Conservation (phyloP, 257 asterid species). For the Solanum habrochaites region DNA sequence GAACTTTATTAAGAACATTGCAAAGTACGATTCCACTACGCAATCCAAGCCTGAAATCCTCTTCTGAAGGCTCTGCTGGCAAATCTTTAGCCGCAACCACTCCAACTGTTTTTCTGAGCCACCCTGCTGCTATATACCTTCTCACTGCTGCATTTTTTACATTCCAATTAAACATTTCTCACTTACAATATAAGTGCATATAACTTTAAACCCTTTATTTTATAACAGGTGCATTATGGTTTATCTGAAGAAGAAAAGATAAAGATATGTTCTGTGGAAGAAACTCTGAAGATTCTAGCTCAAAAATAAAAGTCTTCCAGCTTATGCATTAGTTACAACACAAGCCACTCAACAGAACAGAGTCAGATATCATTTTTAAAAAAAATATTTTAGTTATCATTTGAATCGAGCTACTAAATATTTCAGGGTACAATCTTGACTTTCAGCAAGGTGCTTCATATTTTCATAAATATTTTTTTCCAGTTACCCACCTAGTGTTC, state of each 20-base stretch:
- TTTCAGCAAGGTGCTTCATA: not conserved
- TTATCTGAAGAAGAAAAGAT: constrained; percentile 33
- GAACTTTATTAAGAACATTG: constrained; percentile 75
- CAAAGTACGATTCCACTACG: constrained; percentile 88
- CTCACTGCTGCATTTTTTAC: constrained; percentile 56
- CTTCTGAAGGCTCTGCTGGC: constrained; percentile 93
- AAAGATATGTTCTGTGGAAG: constrained; percentile 19
- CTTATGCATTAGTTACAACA: constrained; percentile 2
- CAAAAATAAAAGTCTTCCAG: constrained; percentile 18
- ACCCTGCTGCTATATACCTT: constrained; percentile 74
- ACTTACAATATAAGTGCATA: not conserved
- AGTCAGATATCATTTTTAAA: not conserved
- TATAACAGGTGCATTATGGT: constrained; percentile 24
- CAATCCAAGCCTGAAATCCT: constrained; percentile 72
- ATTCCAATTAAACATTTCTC: not conserved
- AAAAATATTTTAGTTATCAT: not conserved
- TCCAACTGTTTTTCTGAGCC: constrained; percentile 85
- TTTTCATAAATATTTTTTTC: not conserved
- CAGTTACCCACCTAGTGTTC: not conserved
- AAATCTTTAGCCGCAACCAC: constrained; percentile 84
- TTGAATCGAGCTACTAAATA: not conserved
- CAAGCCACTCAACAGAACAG: not conserved
- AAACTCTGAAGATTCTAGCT: not conserved
- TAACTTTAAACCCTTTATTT: not conserved
- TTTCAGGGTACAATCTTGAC: not conserved